Conservation (phyloP, 2,329 filamentous ascomycete species). For the Clonostachys sp. region DNA sequence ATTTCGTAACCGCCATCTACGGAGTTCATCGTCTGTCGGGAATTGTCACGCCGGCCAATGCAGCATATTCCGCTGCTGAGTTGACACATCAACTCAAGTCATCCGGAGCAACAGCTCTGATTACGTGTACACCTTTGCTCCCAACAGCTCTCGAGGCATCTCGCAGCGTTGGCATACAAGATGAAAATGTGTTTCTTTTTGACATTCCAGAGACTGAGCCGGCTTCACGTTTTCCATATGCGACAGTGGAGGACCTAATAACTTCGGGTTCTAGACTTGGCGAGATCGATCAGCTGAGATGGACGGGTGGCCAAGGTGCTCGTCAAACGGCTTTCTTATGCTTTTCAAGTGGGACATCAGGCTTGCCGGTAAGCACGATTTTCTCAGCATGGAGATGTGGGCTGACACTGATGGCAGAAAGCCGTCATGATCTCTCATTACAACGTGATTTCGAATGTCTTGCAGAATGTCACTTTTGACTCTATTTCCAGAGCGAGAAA, state of each 20-base stretch:
- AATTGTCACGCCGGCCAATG: slow-evolving; percentile 70
- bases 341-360: slow-evolving; percentile 77
- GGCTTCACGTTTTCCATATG: slow-evolving; percentile 24
- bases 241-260: slow-evolving; percentile 64
- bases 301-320: slow-evolving; percentile 60
- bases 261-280: slow-evolving; percentile 51
- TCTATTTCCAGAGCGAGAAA: slow-evolving; percentile 33
- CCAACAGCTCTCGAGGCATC: slow-evolving; percentile 61
- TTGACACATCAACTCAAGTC: slow-evolving; percentile 68
- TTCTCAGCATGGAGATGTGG: neutral
- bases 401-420: slow-evolving; percentile 45
- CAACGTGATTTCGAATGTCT: slow-evolving; percentile 73
- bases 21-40: slow-evolving; percentile 72
- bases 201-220: slow-evolving; percentile 56
- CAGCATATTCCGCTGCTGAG: slow-evolving; percentile 66
- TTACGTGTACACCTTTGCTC: slow-evolving; percentile 66
- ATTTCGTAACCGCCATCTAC: slow-evolving; percentile 69
- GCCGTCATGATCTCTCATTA: slow-evolving; percentile 78
- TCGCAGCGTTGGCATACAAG: slow-evolving; percentile 56
- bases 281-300: slow-evolving; percentile 51
- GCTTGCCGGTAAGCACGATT: slow-evolving; percentile 56
- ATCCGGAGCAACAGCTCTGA: slow-evolving; percentile 64
- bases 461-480: slow-evolving; percentile 53
- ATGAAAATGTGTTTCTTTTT: slow-evolving; percentile 63
- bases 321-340: slow-evolving; percentile 71